These are phyloP conservation scores for Clonostachys byssicola DNA, from an alignment of 2,329 filamentous ascomycete species.

Conservation along the genomic window DNA sequence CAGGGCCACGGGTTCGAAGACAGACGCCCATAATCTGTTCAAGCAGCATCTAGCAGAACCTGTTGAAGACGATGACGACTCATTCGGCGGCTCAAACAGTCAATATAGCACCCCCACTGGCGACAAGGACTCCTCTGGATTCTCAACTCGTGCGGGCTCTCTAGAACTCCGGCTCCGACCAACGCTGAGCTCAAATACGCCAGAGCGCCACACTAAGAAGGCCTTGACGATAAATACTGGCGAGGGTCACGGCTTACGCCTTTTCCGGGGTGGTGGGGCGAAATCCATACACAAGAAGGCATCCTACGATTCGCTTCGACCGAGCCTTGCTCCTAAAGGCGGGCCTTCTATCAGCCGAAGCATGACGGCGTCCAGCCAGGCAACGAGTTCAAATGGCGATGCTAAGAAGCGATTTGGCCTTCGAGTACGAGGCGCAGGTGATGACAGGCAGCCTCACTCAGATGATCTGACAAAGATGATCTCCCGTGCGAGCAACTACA, in stretches of 20 bases:
- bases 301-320: constrained; percentile 52
- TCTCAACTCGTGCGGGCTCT: constrained; percentile 63
- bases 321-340: constrained; percentile 30
- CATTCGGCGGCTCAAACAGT: constrained; percentile 28
- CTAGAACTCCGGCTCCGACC: constrained; percentile 80
- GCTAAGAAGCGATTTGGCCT: constrained; percentile 53
- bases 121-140: constrained; percentile 42
- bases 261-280: constrained; percentile 41
- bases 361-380: constrained; percentile 27
- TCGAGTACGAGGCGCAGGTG: constrained; percentile 31
- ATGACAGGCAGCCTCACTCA: constrained; percentile 61
- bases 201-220: constrained; percentile 32
- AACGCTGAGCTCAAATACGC: constrained; percentile 62
- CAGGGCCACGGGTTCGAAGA: constrained; percentile 38
- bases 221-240: constrained; percentile 42
- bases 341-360: constrained; percentile 34
- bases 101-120: constrained; percentile 26
- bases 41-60: constrained; percentile 28
- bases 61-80: constrained; percentile 40
- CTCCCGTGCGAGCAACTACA: constrained; percentile 88
- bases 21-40: constrained; percentile 56
- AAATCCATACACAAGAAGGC: constrained; percentile 45
- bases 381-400: constrained; percentile 28
- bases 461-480: constrained; percentile 98
- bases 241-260: constrained; percentile 44